Conservation (phyloP, 1,284 basidiomycete genomes). For the Chalciporus sp. region DNA sequence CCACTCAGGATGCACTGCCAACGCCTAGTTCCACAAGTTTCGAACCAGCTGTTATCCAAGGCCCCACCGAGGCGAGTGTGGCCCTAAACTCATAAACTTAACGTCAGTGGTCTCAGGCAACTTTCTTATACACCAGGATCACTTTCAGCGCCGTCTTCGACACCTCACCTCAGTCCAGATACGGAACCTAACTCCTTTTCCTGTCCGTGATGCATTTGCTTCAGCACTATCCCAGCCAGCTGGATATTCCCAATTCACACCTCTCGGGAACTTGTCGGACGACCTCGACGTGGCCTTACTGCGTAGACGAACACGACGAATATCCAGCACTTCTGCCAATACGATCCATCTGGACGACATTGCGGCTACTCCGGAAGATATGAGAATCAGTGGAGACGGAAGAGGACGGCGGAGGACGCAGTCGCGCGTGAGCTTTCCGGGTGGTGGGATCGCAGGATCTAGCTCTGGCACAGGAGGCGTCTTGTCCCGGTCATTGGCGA, state of each 20-base stretch:
- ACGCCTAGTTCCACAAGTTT: conserved; percentile 19
- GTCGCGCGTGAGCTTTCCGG: conserved; percentile 42
- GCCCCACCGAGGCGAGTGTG: conserved; percentile 20
- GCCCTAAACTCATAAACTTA: neutral
- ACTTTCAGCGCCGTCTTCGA: conserved; percentile 64
- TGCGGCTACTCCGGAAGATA: conserved; percentile 27
- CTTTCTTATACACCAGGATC: conserved; percentile 14
- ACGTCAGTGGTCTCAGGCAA: neutral
- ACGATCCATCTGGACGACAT: conserved; percentile 52
- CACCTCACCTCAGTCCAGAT: conserved; percentile 76
- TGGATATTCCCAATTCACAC: conserved; percentile 56
- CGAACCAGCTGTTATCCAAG: conserved; percentile 13
- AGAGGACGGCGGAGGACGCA: conserved; percentile 42
- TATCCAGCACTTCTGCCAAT: conserved; percentile 60
- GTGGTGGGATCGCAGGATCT: conserved; percentile 28
- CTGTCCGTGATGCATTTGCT: conserved; percentile 73
- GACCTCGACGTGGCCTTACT: conserved; percentile 67
- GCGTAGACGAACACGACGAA: conserved; percentile 58
- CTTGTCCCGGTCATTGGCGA: conserved; percentile 20
- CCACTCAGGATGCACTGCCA: conserved; percentile 17
- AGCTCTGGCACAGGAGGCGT: conserved; percentile 27
- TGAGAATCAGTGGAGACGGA: conserved; percentile 34
- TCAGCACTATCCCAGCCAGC: conserved; percentile 69
- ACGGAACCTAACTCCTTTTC: conserved; percentile 80
- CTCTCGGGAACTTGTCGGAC: conserved; percentile 59